Percentiles rank a stretch among this genome's conserved stretches.
These are phyloP conservation scores for Coemansia sp. DNA, from an alignment of 192 early-diverging fungal genomes.

Conservation along the genomic window DNA sequence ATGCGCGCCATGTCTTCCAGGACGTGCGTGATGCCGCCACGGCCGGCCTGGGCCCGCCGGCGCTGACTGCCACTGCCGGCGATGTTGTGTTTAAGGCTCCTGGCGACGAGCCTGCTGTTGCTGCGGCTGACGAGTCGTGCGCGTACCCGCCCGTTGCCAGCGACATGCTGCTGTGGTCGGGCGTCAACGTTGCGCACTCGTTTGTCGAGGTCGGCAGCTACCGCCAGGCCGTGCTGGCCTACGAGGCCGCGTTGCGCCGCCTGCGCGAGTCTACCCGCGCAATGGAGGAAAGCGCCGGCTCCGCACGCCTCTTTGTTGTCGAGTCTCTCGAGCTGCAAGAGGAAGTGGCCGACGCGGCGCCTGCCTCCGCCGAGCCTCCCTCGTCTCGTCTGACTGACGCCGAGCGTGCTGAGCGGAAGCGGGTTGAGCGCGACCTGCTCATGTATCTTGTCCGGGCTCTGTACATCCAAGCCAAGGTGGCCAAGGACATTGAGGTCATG, in stretches of 20 bases:
- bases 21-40: slow-evolving; percentile 58
- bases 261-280: slow-evolving; percentile 17
- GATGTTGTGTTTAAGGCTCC: slow-evolving; percentile 31
- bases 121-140: not conserved
- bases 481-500: slow-evolving; percentile 62
- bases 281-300: not conserved
- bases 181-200: slow-evolving; percentile 74
- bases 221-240: slow-evolving; percentile 65
- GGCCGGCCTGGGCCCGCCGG: slow-evolving; percentile 23
- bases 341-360: not conserved
- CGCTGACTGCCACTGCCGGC: slow-evolving; percentile 4
- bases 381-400: slow-evolving; percentile 6
- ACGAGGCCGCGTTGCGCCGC: slow-evolving; percentile 59
- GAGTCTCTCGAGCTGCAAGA: not conserved
- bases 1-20: slow-evolving; percentile 65
- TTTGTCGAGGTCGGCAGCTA: slow-evolving; percentile 69
- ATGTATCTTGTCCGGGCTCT: slow-evolving; percentile 43
- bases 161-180: slow-evolving; percentile 49
- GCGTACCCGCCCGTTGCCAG: slow-evolving; percentile 8
- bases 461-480: slow-evolving; percentile 57
- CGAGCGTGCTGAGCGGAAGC: slow-evolving; percentile 16
- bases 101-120: not conserved
- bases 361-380: not conserved
- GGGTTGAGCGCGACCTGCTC: slow-evolving; percentile 23
- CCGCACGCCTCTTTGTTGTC: not conserved